Conservation (phyloP, 2,329 filamentous ascomycete genomes). For the Fonsecaea nubica region DNA sequence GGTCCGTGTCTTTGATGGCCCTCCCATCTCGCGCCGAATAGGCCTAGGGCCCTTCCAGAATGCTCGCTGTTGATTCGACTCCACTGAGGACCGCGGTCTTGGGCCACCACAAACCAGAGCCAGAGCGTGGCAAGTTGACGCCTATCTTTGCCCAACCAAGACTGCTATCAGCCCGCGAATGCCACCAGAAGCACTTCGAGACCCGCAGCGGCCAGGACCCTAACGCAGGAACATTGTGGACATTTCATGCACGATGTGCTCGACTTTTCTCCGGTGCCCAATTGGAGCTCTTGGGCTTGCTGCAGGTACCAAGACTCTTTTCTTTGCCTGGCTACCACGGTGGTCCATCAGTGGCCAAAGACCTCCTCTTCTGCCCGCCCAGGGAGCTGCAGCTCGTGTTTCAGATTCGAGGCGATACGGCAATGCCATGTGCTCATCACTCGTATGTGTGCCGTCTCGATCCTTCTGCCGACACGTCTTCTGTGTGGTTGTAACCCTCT, state of each 20-base stretch:
- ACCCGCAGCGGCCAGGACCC: constrained; percentile 26
- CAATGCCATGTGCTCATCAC: constrained; percentile 34
- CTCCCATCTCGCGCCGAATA: constrained; percentile 18
- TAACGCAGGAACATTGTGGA: constrained; percentile 34
- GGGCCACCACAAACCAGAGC: constrained; percentile 5
- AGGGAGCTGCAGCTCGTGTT: constrained; percentile 37
- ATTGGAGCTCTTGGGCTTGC: constrained; percentile 19
- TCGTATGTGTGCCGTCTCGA: not conserved
- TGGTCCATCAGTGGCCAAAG: constrained; percentile 20
- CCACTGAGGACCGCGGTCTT: constrained; percentile 16
- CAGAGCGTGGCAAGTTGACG: constrained; percentile 25
- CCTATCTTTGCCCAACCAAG: constrained; percentile 21
- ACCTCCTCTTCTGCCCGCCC: constrained; percentile 21
- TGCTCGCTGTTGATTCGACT: constrained; percentile 34
- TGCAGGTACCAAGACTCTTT: constrained; percentile 36
- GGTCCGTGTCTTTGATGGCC: constrained; percentile 15
- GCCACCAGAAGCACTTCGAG: constrained; percentile 29
- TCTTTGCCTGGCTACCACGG: constrained; percentile 2
- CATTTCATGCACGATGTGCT: constrained; percentile 16
- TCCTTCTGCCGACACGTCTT: constrained; percentile 1
- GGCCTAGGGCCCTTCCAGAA: constrained; percentile 35
- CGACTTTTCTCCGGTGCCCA: constrained; percentile 16
- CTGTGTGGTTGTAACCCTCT: constrained; percentile 18
- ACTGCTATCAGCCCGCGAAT: constrained; percentile 19
- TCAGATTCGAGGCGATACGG: constrained; percentile 38